Percentiles rank a stretch among this genome's conserved stretches.
These are phyloP conservation scores for Aspergillus viridinutans DNA, from an alignment of 2,329 filamentous ascomycete species.

Conservation along the genomic window DNA sequence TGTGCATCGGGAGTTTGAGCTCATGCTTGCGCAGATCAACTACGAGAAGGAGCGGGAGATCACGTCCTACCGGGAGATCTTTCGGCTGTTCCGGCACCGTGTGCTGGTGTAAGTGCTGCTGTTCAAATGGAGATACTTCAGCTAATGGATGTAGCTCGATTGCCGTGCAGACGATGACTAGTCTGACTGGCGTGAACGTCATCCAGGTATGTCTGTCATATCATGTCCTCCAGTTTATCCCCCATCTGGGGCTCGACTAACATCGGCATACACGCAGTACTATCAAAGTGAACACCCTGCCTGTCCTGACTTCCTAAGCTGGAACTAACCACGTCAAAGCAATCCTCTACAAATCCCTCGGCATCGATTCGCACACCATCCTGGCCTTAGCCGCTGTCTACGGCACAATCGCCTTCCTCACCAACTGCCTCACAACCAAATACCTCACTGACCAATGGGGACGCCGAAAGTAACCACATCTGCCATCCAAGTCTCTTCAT, in stretches of 20 bases:
- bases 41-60: constrained; percentile 57
- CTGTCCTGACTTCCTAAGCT: neutral
- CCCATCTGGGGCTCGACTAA: neutral
- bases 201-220: constrained; percentile 41
- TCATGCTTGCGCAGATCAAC: constrained; percentile 54
- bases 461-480: constrained; percentile 45
- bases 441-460: constrained; percentile 57
- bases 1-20: constrained; percentile 48
- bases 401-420: constrained; percentile 50
- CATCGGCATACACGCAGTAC: constrained; percentile 16
- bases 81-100: constrained; percentile 48
- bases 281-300: constrained; percentile 24
- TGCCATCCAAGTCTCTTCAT: neutral
- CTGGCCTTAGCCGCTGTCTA: constrained; percentile 54
- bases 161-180: constrained; percentile 56
- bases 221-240: no score
- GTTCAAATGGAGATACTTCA: neutral
- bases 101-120: constrained; percentile 43
- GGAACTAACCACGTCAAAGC: constrained; percentile 39
- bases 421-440: constrained; percentile 50
- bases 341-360: constrained; percentile 53
- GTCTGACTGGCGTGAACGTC: constrained; percentile 55
- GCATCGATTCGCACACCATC: constrained; percentile 48
- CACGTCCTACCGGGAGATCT: constrained; percentile 50
- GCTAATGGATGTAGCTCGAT: constrained; percentile 40